A percentile compares a stretch with the other conserved stretches of the same genome.
Evolutionary conservation across 495 filamentous ascomycete species (phyloP).

Genomic region (Aspergillus panamensis): DNA sequence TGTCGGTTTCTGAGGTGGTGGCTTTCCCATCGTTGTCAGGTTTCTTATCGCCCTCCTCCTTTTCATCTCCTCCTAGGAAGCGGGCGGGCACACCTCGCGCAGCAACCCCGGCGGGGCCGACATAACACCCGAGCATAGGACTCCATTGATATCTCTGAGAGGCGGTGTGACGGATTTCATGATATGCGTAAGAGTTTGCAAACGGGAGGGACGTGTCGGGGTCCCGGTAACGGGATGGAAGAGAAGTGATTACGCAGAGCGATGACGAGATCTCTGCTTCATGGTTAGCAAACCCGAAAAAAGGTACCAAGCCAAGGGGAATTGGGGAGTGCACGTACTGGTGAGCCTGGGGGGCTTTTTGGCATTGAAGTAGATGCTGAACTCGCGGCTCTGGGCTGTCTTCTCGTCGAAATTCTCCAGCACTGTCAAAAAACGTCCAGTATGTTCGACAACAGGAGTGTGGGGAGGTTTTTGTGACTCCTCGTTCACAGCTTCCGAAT

Average conservation of each 20-base stretch:
- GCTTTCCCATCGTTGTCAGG: conserved; percentile 3
- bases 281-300: conserved; percentile 1
- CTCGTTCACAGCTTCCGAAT: conserved; percentile 18
- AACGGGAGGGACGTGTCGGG: conserved; percentile 74
- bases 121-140: conserved; percentile 68
- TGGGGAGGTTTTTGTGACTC: conserved; percentile 21
- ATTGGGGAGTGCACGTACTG: conserved; percentile 36
- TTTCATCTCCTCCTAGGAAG: conserved; percentile 46
- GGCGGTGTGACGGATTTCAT: conserved; percentile 59
- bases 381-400: conserved; percentile 48
- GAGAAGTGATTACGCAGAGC: conserved; percentile 76
- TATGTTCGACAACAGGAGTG: conserved; percentile 47
- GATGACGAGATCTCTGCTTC: conserved; percentile 44
- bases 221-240: conserved; percentile 73
- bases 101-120: conserved; percentile 57
- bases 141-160: conserved; percentile 69
- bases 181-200: conserved; percentile 68
- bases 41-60: conserved; percentile 15
- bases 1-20: conserved; percentile 5
- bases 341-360: conserved; percentile 47
- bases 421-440: conserved; percentile 49
- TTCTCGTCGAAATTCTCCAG: conserved; percentile 55
- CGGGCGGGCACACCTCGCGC: conserved; percentile 66
- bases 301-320: no score
- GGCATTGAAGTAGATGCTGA: conserved; percentile 50